phyloP scores from a whole-genome alignment of 192 early-diverging fungal species.

The Allomyces macrogynus region DNA sequence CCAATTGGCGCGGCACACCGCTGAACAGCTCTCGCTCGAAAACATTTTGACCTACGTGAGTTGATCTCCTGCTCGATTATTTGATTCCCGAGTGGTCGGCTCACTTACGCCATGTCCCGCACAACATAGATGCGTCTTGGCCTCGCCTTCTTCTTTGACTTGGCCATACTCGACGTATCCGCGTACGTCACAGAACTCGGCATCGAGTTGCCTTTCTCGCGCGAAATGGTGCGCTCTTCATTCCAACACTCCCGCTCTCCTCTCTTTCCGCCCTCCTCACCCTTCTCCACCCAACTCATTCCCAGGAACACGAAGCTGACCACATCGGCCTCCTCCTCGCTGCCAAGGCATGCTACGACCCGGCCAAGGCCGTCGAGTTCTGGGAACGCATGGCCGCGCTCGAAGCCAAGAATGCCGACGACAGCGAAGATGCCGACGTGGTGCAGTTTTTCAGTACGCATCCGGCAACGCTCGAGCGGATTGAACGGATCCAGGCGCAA shows the following conservation, averaged over 20 bases:
- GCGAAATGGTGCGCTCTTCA: neutral
- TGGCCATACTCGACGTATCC: slow-evolving; percentile 26
- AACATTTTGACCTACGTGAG: slow-evolving; percentile 28
- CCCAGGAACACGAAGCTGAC: slow-evolving; percentile 81
- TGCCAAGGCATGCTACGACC: slow-evolving; percentile 84
- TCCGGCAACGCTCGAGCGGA: slow-evolving; percentile 49
- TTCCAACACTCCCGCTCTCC: neutral
- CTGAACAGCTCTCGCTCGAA: slow-evolving; percentile 62
- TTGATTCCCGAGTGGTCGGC: no score
- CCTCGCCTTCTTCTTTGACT: slow-evolving; percentile 44
- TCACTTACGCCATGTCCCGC: no score
- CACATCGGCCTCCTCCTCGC: slow-evolving; percentile 73
- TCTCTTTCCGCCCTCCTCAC: neutral
- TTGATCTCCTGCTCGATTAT: no score
- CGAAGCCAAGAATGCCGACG: slow-evolving; percentile 9
- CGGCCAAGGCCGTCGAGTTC: slow-evolving; percentile 47
- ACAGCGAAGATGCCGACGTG: slow-evolving; percentile 6
- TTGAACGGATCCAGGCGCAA: slow-evolving; percentile 28
- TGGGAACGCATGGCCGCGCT: slow-evolving; percentile 32
- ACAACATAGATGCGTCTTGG: no score
- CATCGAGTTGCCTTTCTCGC: slow-evolving; percentile 22
- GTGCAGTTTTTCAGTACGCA: slow-evolving; percentile 68
- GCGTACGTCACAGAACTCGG: slow-evolving; percentile 43
- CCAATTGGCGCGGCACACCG: slow-evolving; percentile 72
- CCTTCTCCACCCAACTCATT: neutral